Conservation (phyloP, 169 alveolate genomes). For the Babesia microti region DNA sequence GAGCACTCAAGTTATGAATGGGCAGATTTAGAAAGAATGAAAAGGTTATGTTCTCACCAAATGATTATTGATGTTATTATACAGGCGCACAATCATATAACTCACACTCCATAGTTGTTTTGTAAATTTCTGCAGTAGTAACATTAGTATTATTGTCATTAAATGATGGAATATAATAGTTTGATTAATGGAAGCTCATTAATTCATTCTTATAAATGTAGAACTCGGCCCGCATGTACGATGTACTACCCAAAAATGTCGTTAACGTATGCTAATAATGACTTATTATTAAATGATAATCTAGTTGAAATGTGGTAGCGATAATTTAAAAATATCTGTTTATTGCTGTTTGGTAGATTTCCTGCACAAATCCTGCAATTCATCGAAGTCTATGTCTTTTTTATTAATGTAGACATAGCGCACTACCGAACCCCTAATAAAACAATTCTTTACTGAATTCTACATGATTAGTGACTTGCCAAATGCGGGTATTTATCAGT, state of each 20-base stretch:
- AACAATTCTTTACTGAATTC: slow-evolving; percentile 76
- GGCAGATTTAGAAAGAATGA: slow-evolving; percentile 17
- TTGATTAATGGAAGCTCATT: background rate
- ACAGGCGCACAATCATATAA: slow-evolving; percentile 14
- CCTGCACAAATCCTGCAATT: slow-evolving; percentile 79
- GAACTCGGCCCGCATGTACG: background rate
- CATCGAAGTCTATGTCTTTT: slow-evolving; percentile 77
- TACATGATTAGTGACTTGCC: slow-evolving; percentile 37
- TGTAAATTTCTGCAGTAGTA: background rate
- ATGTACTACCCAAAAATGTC: background rate
- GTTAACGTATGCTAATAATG: slow-evolving; percentile 1
- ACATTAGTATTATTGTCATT: background rate
- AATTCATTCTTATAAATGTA: slow-evolving; percentile 2
- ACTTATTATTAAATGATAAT: background rate
- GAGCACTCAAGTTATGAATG: slow-evolving; percentile 58
- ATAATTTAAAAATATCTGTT: slow-evolving; percentile 34
- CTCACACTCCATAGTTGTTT: slow-evolving; percentile 1
- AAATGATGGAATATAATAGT: background rate
- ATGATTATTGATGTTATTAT: slow-evolving; percentile 22
- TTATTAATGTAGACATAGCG: slow-evolving; percentile 82
- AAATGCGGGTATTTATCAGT: slow-evolving; percentile 81
- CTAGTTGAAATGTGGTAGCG: background rate
- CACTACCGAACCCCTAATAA: slow-evolving; percentile 88
- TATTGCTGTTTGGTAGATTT: slow-evolving; percentile 57
- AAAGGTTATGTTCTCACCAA: slow-evolving; percentile 32